These are phyloP conservation scores for Golubevia sp. DNA, from an alignment of 1,284 basidiomycete species.

Conservation along the genomic window DNA sequence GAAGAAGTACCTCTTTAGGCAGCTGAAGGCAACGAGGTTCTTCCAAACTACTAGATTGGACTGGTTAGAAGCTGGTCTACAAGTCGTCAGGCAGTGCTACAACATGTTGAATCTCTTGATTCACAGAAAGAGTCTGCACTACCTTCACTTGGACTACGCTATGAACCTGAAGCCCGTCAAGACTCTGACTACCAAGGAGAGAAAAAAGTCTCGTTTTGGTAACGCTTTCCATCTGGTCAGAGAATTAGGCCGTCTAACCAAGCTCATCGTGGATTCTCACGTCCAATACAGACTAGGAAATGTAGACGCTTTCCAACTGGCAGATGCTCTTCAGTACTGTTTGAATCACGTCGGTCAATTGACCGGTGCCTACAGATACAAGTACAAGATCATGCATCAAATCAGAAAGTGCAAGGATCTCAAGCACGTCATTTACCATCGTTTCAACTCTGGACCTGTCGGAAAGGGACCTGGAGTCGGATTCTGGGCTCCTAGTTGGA, in stretches of 20 bases:
- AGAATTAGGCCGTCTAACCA: constrained; percentile 54
- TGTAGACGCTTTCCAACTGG: constrained; percentile 60
- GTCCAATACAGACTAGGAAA: constrained; percentile 60
- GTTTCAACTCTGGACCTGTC: constrained; percentile 58
- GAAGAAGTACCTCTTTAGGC: constrained; percentile 52
- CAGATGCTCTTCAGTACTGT: constrained; percentile 59
- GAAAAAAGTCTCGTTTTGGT: constrained; percentile 60
- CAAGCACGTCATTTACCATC: constrained; percentile 61
- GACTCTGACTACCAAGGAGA: constrained; percentile 61
- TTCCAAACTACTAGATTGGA: constrained; percentile 59
- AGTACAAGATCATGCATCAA: constrained; percentile 61
- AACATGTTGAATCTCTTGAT: constrained; percentile 61
- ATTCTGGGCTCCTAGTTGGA: constrained; percentile 61
- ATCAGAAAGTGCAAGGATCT: constrained; percentile 60
- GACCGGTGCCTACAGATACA: constrained; percentile 58
- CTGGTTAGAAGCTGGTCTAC: constrained; percentile 61
- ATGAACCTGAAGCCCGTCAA: constrained; percentile 60
- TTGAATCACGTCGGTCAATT: constrained; percentile 60
- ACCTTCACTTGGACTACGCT: constrained; percentile 59
- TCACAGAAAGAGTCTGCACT: constrained; percentile 55
- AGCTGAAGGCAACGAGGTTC: constrained; percentile 60
- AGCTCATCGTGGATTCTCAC: constrained; percentile 58
- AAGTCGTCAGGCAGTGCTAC: constrained; percentile 56
- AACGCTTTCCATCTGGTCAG: constrained; percentile 60
- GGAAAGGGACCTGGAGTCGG: constrained; percentile 61